Percentiles rank a stretch among this genome's conserved stretches.
phyloP scores from a whole-genome alignment of 1,284 basidiomycete genomes.

The Wolfiporia cocos region DNA sequence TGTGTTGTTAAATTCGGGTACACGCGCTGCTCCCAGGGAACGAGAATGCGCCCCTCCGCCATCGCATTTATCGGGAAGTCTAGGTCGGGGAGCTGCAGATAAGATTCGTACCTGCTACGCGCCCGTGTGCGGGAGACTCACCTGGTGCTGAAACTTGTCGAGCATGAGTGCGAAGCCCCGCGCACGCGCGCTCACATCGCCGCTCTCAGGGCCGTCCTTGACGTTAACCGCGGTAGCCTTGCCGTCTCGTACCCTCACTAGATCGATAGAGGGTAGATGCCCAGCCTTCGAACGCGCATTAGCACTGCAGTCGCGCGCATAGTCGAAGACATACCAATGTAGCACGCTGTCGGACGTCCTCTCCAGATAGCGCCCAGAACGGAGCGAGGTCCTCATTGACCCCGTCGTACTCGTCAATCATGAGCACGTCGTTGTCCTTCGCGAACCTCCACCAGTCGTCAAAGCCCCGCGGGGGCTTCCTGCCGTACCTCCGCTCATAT shows the following conservation, averaged over 20 bases:
- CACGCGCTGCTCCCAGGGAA: conserved; percentile 77
- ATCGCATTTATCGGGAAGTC: conserved; percentile 89
- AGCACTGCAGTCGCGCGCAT: neutral
- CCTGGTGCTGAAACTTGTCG: conserved; percentile 61
- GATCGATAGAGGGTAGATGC: conserved; percentile 74
- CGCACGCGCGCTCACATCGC: conserved; percentile 73
- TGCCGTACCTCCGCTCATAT: conserved; percentile 73
- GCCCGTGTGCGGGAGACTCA: conserved; percentile 25
- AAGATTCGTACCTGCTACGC: conserved; percentile 7
- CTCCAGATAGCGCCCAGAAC: conserved; percentile 70
- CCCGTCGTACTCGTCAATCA: conserved; percentile 90
- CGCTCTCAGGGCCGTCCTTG: conserved; percentile 52
- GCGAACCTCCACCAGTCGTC: conserved; percentile 88
- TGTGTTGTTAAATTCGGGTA: conserved; percentile 65
- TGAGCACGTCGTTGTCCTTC: conserved; percentile 61
- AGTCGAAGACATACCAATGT: conserved; percentile 46
- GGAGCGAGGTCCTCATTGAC: conserved; percentile 77
- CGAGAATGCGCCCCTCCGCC: conserved; percentile 86
- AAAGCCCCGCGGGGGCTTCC: conserved; percentile 83
- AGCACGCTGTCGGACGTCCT: conserved; percentile 67
- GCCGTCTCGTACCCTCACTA: conserved; percentile 72
- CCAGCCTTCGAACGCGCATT: conserved; percentile 47
- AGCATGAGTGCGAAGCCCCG: conserved; percentile 73
- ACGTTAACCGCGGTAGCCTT: conserved; percentile 57
- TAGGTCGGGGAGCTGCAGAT: conserved; percentile 75